Percentiles rank a stretch among this genome's conserved stretches.
phyloP scores from a whole-genome alignment of 169 alveolate genomes.

The Besnoitia besnoiti region DNA sequence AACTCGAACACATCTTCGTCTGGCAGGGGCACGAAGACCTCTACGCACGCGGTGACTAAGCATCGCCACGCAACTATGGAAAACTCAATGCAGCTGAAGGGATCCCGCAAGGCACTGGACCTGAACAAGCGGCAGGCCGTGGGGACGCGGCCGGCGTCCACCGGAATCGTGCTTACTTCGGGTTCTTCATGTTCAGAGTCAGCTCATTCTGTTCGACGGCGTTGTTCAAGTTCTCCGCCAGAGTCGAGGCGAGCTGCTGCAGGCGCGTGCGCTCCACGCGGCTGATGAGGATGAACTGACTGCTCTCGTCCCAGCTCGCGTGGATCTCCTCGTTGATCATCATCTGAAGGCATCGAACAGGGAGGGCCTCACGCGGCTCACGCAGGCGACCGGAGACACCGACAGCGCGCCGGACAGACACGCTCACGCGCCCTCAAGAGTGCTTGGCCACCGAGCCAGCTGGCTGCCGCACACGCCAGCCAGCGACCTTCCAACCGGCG shows the following conservation, averaged over 20 bases:
- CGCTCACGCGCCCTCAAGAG: no score
- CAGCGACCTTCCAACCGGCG: no score
- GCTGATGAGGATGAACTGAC: slow-evolving; percentile 86
- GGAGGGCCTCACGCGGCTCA: background rate
- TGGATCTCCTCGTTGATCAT: slow-evolving; percentile 88
- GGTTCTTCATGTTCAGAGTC: slow-evolving; percentile 86
- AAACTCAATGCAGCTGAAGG: no score
- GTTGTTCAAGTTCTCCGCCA: slow-evolving; percentile 84
- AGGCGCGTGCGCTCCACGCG: slow-evolving; percentile 89
- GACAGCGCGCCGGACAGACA: no score
- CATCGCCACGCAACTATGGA: no score
- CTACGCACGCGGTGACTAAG: no score
- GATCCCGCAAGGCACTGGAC: no score
- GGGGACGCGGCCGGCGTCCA: background rate
- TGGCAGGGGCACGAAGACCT: no score
- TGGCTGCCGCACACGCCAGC: no score
- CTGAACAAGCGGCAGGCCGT: background rate
- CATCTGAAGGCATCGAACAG: slow-evolving; percentile 72
- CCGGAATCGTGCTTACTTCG: slow-evolving; percentile 74
- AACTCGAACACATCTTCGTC: no score
- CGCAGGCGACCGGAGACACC: no score
- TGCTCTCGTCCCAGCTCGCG: slow-evolving; percentile 91
- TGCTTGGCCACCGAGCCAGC: no score
- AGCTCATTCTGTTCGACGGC: slow-evolving; percentile 89
- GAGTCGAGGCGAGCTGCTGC: slow-evolving; percentile 83